phyloP scores from a whole-genome alignment of 2,329 filamentous ascomycete species.

The Pseudofabraea citricarpa region DNA sequence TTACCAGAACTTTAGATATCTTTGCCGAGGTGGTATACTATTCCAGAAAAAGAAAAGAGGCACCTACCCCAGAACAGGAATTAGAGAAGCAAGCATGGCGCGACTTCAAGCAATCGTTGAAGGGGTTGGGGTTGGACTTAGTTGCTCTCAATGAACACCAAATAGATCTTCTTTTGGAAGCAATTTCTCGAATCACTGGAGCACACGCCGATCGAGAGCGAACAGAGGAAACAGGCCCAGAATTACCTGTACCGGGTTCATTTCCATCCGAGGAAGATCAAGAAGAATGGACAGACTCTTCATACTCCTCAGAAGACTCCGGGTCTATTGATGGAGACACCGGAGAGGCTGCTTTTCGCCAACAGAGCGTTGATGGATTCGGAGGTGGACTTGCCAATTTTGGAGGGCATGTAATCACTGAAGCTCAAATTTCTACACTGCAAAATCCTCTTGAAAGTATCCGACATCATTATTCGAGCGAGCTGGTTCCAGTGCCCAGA shows the following conservation, averaged over 20 bases:
- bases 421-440: not conserved
- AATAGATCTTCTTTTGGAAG: not conserved
- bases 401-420: too few species aligned
- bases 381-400: too few species aligned
- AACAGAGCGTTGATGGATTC: too few species aligned
- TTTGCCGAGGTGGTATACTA: not conserved
- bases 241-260: too few species aligned
- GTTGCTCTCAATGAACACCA: not conserved
- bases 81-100: not conserved
- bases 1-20: not conserved
- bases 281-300: too few species aligned
- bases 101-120: not conserved
- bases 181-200: not conserved
- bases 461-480: not conserved
- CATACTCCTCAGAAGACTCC: too few species aligned
- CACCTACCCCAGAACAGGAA: not conserved
- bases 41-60: not conserved
- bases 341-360: too few species aligned
- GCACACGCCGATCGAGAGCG: too few species aligned
- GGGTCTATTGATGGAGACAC: too few species aligned
- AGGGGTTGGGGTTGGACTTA: not conserved
- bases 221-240: too few species aligned
- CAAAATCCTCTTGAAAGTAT: not conserved
- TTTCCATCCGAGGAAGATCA: too few species aligned
- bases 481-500: too few species aligned